Percentiles rank a stretch among this genome's conserved stretches.
Evolutionary conservation across 2,329 filamentous ascomycete genomes (phyloP).

Genomic region (Fusarium mangiferae): DNA sequence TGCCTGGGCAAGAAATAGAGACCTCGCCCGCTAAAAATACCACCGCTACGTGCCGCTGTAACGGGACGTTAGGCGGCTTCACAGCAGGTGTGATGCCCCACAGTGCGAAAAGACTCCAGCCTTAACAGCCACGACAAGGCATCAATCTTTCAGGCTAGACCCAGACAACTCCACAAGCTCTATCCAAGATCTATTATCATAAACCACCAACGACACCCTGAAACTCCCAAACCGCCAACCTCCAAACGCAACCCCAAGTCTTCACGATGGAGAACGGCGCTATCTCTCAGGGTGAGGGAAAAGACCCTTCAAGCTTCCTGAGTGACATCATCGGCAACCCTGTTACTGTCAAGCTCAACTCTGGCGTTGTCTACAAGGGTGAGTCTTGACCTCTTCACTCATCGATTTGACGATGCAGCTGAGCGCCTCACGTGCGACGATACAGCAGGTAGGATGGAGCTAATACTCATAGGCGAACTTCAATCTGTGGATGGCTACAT

Average conservation of each 20-base stretch:
- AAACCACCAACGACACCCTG: constrained; percentile 21
- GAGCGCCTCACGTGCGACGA: not conserved
- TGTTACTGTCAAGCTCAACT: constrained; percentile 97
- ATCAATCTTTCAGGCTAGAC: constrained; percentile 32
- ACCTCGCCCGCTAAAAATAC: constrained; percentile 33
- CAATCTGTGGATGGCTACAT: constrained; percentile 99
- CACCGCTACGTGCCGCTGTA: constrained; percentile 30
- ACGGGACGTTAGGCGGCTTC: constrained; percentile 31
- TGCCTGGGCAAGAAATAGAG: constrained; percentile 5
- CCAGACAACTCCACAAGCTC: constrained; percentile 25
- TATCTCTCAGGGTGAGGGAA: constrained; percentile 73
- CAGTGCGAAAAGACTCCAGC: constrained; percentile 39
- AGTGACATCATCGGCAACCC: constrained; percentile 93
- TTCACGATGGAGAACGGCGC: constrained; percentile 79
- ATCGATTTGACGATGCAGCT: not conserved
- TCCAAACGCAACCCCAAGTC: not conserved
- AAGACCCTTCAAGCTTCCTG: constrained; percentile 93
- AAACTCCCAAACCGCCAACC: constrained; percentile 13
- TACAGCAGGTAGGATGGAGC: not conserved
- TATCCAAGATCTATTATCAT: constrained; percentile 22
- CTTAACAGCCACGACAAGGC: constrained; percentile 39
- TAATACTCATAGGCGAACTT: constrained; percentile 75
- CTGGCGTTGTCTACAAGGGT: constrained; percentile 99
- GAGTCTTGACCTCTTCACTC: constrained; percentile 33
- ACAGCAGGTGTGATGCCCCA: constrained; percentile 14